A percentile compares a stretch with the other conserved stretches of the same genome.
phyloP scores from a whole-genome alignment of 2,329 filamentous ascomycete genomes.

The Albifimbria verrucaria region DNA sequence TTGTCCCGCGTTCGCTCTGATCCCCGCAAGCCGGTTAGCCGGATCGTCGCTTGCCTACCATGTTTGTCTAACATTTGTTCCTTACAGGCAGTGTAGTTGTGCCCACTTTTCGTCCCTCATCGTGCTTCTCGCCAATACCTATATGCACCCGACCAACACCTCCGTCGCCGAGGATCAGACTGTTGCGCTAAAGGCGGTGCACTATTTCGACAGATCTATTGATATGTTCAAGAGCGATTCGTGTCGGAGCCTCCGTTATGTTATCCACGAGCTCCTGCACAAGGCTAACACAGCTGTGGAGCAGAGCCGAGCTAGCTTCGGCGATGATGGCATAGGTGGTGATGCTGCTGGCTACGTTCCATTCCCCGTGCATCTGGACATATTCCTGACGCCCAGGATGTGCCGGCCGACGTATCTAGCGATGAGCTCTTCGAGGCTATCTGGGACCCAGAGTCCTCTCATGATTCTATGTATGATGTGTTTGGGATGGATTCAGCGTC shows the following conservation, averaged over 20 bases:
- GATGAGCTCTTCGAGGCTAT: not conserved
- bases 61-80: not conserved
- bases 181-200: constrained; percentile 21
- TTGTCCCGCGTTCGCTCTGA: too few relatives aligned
- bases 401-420: not conserved
- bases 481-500: not conserved
- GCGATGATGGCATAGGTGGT: not conserved
- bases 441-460: not conserved
- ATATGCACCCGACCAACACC: constrained; percentile 22
- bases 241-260: not conserved
- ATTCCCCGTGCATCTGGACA: not conserved
- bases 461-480: not conserved
- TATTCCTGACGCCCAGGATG: not conserved
- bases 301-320: not conserved
- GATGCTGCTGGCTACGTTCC: not conserved
- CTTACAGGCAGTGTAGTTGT: constrained; percentile 24
- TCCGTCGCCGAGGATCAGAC: constrained; percentile 22
- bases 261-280: not conserved
- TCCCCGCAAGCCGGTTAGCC: not conserved
- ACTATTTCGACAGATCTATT: constrained; percentile 20
- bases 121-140: constrained; percentile 29
- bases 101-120: constrained; percentile 30
- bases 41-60: not conserved
- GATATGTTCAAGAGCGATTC: not conserved
- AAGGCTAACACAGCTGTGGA: not conserved